Percentiles rank a stretch among this genome's conserved stretches.
These are phyloP conservation scores for Solanum ahanhuiri DNA, from an alignment of 257 asterid species.

Conservation along the genomic window DNA sequence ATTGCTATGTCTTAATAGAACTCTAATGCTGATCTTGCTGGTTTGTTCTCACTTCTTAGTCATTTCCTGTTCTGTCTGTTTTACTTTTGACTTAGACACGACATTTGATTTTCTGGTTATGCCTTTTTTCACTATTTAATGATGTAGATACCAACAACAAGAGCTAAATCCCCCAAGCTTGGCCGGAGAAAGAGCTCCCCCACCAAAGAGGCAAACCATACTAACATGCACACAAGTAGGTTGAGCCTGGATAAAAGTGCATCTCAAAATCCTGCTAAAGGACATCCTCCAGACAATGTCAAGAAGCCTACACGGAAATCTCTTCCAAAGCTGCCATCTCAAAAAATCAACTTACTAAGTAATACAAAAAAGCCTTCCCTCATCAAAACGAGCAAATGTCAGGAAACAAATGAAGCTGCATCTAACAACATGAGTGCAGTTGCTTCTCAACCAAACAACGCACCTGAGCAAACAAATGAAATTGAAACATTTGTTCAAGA, in stretches of 20 bases:
- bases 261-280: conserved; percentile 13
- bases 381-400: background rate
- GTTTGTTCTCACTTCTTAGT: background rate
- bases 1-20: background rate
- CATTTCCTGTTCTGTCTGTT: background rate
- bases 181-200: conserved; percentile 64
- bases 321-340: conserved; percentile 24
- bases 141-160: conserved; percentile 70
- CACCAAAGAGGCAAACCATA: conserved; percentile 34
- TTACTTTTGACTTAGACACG: background rate
- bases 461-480: conserved; percentile 12
- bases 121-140: background rate
- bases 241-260: conserved; percentile 51
- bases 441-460: background rate
- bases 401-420: conserved; percentile 2
- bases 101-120: background rate
- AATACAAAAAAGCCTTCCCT: background rate
- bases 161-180: conserved; percentile 89
- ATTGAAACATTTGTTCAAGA: conserved; percentile 7
- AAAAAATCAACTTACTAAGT: conserved; percentile 10
- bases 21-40: background rate
- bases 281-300: conserved; percentile 2
- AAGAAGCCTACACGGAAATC: conserved; percentile 20
- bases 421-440: background rate
- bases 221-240: conserved; percentile 33